Base-by-base conservation (phyloP, 2,329 filamentous ascomycete genomes). In the Cryphonectria naterciae region DNA sequence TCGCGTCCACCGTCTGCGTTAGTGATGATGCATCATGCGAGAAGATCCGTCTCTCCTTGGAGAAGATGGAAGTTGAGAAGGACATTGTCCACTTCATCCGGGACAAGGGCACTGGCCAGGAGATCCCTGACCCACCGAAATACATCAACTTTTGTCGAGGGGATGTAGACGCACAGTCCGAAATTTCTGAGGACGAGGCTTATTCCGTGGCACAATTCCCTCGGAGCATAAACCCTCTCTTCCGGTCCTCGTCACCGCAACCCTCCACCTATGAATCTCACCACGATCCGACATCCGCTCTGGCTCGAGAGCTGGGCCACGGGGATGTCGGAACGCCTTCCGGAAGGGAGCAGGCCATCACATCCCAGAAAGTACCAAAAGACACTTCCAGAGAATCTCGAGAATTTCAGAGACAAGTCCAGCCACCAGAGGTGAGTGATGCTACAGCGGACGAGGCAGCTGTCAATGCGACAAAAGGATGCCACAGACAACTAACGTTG, bases 141-240 rank as follows among this genome's bases (percentile, higher is more conserved):
- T 99, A 98, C 80, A 98, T 99, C 88, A 98, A 99, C 84, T 99
- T 98, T 81, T 97, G 94, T 80, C 92, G 96, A 15, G 96, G 95
- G 22, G 95, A 97, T 79, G 82, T 91, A 62, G 96, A 99, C 76
- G 90, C 89, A 52, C 89, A 90, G 75, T 98, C 95, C 1, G 93
- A 96, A 73, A 85, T 88, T 15, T 95, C 93, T 0, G 94, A 97
- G 32, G 95, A 97, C 74, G 94, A 95, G 5, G 90, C 88, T 75
- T 99, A 97, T 79, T 97, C 94, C 0, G 94, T 99, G 17, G 97
- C 97, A 4, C 95, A 99, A 78, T 99, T 98, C 77, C 94, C 95
- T 72, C 88, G 96, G 72, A 95, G 92, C 68, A 97, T 98, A 82
- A 99, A 99, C 77, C 95, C 97, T 25, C 93, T 94, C 0, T 98